phyloP scores from a whole-genome alignment of 164 flowering plant genomes.

The Piper longum region DNA sequence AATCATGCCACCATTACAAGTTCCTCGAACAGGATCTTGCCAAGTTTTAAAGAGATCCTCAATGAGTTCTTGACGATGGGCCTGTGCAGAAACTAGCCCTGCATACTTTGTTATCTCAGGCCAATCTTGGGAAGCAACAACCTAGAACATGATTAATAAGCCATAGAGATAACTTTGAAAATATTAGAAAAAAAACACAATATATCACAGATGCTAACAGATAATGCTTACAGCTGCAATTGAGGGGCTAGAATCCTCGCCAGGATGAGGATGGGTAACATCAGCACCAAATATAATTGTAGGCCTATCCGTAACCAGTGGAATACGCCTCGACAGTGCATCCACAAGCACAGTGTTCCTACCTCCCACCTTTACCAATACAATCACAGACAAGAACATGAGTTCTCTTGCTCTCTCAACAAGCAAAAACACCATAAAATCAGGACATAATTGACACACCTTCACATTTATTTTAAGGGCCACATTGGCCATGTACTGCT shows the following conservation, averaged over 20 bases:
- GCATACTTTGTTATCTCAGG: constrained; percentile 73
- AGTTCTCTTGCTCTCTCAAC: not conserved
- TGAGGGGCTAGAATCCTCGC: constrained; percentile 94
- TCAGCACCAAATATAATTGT: constrained; percentile 98
- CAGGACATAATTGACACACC: not conserved
- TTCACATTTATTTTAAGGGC: constrained; percentile 88
- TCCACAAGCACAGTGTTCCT: constrained; percentile 84
- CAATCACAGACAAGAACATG: not conserved
- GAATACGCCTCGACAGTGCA: constrained; percentile 80
- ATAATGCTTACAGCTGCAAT: constrained; percentile 68
- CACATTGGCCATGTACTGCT: constrained; percentile 81
- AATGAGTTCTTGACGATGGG: constrained; percentile 70
- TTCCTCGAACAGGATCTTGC: constrained; percentile 63
- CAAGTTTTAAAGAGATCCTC: constrained; percentile 54
- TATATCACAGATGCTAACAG: not conserved
- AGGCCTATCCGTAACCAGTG: constrained; percentile 73
- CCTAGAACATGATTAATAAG: constrained; percentile 16
- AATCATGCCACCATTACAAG: constrained; percentile 60
- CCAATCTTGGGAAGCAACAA: constrained; percentile 87
- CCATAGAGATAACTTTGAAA: not conserved
- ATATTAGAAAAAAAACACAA: not conserved
- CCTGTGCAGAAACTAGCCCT: constrained; percentile 69
- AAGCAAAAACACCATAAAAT: not conserved
- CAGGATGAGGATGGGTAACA: constrained; percentile 98
- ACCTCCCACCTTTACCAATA: constrained; percentile 48